These are phyloP conservation scores for Lactarius quietus DNA, from an alignment of 768 basidiomycete species.

Conservation along the genomic window DNA sequence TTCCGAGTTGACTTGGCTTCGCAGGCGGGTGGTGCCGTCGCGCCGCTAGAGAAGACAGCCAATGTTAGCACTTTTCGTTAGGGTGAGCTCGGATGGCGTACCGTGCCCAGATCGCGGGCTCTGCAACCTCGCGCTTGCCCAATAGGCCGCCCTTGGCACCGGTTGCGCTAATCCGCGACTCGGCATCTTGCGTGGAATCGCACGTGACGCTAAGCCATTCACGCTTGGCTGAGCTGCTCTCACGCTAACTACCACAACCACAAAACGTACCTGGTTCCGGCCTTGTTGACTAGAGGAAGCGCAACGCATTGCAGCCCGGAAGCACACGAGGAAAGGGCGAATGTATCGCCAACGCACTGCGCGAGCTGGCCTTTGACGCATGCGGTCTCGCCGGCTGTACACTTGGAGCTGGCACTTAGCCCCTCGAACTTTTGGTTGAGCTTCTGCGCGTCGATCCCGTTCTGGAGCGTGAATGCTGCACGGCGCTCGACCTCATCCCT, in stretches of 20 bases:
- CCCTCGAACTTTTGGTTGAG: slow-evolving; percentile 28
- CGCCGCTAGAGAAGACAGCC: background rate
- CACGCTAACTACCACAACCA: background rate
- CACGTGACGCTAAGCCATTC: slow-evolving; percentile 28
- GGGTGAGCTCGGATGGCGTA: too few species aligned
- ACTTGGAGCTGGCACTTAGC: slow-evolving; percentile 32
- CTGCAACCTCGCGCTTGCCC: slow-evolving; percentile 19
- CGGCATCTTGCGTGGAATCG: slow-evolving; percentile 29
- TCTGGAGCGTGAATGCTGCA: slow-evolving; percentile 25
- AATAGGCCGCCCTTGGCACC: slow-evolving; percentile 31
- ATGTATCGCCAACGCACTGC: slow-evolving; percentile 27
- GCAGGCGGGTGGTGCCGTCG: slow-evolving; percentile 17
- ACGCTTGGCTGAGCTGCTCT: background rate
- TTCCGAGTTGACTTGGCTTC: slow-evolving; percentile 11
- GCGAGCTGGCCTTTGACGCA: slow-evolving; percentile 24
- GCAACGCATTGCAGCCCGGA: slow-evolving; percentile 26
- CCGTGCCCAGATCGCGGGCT: background rate
- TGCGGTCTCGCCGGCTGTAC: slow-evolving; percentile 34
- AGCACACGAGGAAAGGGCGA: slow-evolving; percentile 23
- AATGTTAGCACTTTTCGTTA: background rate
- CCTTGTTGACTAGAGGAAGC: slow-evolving; percentile 33
- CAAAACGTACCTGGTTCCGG: slow-evolving; percentile 32
- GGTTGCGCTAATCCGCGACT: slow-evolving; percentile 26
- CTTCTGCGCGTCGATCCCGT: slow-evolving; percentile 30
- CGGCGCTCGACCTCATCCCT: slow-evolving; percentile 5